Base-by-base conservation (phyloP, 1,139 yeast genomes). In the Eremothecium coryli region DNA sequence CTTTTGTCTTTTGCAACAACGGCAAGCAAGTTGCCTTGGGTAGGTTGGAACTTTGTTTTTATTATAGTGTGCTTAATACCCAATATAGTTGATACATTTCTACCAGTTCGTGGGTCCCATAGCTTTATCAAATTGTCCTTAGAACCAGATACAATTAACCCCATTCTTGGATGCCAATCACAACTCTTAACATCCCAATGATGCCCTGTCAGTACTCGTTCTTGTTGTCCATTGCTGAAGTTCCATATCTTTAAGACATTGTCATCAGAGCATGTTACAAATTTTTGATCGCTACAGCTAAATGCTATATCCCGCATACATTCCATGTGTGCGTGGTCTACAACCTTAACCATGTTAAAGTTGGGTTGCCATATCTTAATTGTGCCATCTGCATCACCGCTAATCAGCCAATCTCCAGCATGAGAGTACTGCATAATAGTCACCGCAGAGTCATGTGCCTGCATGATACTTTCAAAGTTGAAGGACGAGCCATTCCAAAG, bases 141-240 rank as follows among this genome's bases (percentile, higher is more conserved):
- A 0, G 97, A 88, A 0, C 97, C 93, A 46, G 82, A 71, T 0
- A 82, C 93, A 37, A 82, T 71, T 25, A 93, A 67, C 0, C 97
- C 96, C 56, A 85, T 62, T 12, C 72, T 68, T 5, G 93, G 84
- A 58, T 90, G 99, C 99, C 99, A 90, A 57, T 90, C 97, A 35
- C 94, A 86, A 39, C 90, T 76, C 56, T 90, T 90, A 21, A 90
- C 96, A 61, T 90, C 99, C 99, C 99, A 90, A 54, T 93, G 95
- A 60, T 90, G 99, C 1, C 97, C 98, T 18, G 76, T 71, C 33
- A 90, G 66, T 1, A 74, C 68, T 30, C 85, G 61, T 54, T 90
- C 99, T 49, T 85, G 94, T 39, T 73, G 66, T 32, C 94, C 95
- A 45, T 82, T 84, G 54, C 82, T 81, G 59, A 90, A 90, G 57